Evolutionary conservation across 2,329 filamentous ascomycete species (phyloP).

Genomic region (Cladosporium phlei): DNA sequence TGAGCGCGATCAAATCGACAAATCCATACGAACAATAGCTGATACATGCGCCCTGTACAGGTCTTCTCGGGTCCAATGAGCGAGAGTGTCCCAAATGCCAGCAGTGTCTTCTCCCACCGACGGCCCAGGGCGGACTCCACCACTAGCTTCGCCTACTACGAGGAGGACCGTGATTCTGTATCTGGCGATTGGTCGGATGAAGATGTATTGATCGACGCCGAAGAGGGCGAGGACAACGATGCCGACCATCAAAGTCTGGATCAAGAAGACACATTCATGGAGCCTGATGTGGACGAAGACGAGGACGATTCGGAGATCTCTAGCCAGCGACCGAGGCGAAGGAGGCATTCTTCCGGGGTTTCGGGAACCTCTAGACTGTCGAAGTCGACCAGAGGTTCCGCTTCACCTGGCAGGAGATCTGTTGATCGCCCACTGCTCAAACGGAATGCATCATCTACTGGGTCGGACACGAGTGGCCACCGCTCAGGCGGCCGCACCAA

Average conservation of each 20-base stretch:
- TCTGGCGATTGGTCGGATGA: slow-evolving; percentile 48
- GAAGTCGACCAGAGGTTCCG: slow-evolving; percentile 14
- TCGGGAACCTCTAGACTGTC: slow-evolving; percentile 19
- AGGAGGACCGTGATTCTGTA: slow-evolving; percentile 60
- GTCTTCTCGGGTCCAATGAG: slow-evolving; percentile 89
- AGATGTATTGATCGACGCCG: slow-evolving; percentile 44
- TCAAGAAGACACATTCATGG: slow-evolving; percentile 30
- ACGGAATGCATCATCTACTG: slow-evolving; percentile 63
- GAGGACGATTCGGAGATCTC: slow-evolving; percentile 18
- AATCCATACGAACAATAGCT: too few species aligned
- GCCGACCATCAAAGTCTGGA: slow-evolving; percentile 37
- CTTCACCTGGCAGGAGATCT: slow-evolving; percentile 35
- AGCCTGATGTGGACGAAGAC: slow-evolving; percentile 31
- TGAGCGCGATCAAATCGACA: too few species aligned
- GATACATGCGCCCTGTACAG: slow-evolving; percentile 20
- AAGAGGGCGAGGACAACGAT: slow-evolving; percentile 34
- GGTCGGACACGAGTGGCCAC: slow-evolving; percentile 61
- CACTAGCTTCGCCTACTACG: slow-evolving; percentile 84
- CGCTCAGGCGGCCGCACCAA: slow-evolving; percentile 61
- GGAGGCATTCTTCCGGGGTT: slow-evolving; percentile 58
- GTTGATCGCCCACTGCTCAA: slow-evolving; percentile 61
- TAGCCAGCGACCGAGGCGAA: slow-evolving; percentile 36
- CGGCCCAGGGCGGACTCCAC: slow-evolving; percentile 75
- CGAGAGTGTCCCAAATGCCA: slow-evolving; percentile 90
- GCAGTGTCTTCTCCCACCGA: slow-evolving; percentile 86